Conservation (phyloP, 2,329 filamentous ascomycete genomes). For the Cercospora beticola region DNA sequence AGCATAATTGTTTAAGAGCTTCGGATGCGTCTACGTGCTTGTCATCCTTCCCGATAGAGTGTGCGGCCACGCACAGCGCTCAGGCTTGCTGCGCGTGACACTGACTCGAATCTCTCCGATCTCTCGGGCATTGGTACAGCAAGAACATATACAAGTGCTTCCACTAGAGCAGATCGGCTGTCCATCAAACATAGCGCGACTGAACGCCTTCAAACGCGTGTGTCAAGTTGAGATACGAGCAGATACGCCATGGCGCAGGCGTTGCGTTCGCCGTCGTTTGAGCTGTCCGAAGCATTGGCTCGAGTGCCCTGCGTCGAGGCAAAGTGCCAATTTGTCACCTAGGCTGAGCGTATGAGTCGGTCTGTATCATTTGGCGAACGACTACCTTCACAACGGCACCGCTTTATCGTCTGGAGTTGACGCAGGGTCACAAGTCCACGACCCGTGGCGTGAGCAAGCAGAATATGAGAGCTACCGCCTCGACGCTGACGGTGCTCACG, state of each 20-base stretch:
- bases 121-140: background rate
- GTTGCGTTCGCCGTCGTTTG: background rate
- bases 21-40: background rate
- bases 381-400: conserved; percentile 11
- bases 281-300: background rate
- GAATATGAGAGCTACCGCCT: background rate
- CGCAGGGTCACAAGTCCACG: background rate
- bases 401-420: background rate
- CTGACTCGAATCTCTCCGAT: conserved; percentile 15
- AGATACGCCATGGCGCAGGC: background rate
- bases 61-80: conserved; percentile 4
- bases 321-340: background rate
- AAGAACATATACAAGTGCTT: background rate
- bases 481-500: background rate
- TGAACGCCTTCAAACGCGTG: background rate
- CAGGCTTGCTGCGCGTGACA: background rate
- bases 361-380: conserved; percentile 3
- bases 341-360: conserved; percentile 1
- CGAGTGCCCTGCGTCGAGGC: background rate
- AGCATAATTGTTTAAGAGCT: background rate
- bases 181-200: conserved; percentile 14
- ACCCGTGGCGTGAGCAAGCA: background rate
- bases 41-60: conserved; percentile 15
- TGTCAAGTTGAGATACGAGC: background rate
- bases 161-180: conserved; percentile 9